Conservation (phyloP, 148 eudicot species). For the Limonium bicolor region DNA sequence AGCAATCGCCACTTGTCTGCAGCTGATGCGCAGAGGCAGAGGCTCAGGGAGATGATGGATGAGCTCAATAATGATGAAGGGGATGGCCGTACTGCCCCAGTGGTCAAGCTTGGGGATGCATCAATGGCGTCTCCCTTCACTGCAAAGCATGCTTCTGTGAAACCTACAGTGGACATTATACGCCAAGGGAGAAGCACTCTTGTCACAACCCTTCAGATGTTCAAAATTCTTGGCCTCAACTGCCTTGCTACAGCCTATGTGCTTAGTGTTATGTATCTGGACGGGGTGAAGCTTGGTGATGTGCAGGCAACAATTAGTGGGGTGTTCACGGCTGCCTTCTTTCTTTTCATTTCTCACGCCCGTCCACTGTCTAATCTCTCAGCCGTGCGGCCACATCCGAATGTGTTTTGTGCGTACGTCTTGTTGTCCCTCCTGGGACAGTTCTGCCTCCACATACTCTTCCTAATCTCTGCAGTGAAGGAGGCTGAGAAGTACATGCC, state of each 20-base stretch:
- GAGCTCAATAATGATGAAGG: conserved; percentile 83
- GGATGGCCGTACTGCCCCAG: conserved; percentile 71
- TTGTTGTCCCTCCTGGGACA: conserved; percentile 79
- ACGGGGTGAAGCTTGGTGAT: conserved; percentile 88
- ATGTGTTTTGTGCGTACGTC: conserved; percentile 66
- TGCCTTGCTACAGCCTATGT: conserved; percentile 94
- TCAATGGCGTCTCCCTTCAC: conserved; percentile 99
- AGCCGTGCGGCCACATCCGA: conserved; percentile 72
- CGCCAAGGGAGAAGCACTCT: conserved; percentile 96
- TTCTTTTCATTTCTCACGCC: conserved; percentile 87
- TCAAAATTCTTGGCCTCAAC: conserved; percentile 89
- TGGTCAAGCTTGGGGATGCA: conserved; percentile 90
- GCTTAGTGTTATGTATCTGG: conserved; percentile 83
- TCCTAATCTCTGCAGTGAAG: conserved; percentile 65
- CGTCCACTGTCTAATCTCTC: conserved; percentile 71
- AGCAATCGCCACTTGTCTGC: conserved; percentile 49
- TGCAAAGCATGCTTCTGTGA: conserved; percentile 87
- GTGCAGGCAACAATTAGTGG: conserved; percentile 93
- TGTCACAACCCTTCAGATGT: conserved; percentile 93
- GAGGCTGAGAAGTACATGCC: conserved; percentile 99
- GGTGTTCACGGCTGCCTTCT: conserved; percentile 84
- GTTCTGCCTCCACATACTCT: conserved; percentile 60
- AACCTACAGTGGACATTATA: conserved; percentile 67
- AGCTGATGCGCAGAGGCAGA: conserved; percentile 63
- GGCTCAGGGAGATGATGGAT: conserved; percentile 69